Conservation (phyloP, 2,329 filamentous ascomycete species). For the Trichophyton rubrum region DNA sequence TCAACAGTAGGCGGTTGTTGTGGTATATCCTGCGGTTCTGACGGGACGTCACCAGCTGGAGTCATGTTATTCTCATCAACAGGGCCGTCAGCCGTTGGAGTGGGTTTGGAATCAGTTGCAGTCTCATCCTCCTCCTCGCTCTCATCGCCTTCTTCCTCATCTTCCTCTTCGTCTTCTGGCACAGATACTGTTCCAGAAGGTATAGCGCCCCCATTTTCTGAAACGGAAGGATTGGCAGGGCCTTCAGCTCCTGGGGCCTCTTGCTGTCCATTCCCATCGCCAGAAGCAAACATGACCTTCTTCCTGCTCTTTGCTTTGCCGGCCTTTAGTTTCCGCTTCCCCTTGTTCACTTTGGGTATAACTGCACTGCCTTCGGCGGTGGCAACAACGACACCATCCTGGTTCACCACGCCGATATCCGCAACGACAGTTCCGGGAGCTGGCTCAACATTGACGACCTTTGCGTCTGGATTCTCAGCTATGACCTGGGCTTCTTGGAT, state of each 20-base stretch:
- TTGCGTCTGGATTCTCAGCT: conserved; percentile 29
- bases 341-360: conserved; percentile 43
- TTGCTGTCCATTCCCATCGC: conserved; percentile 29
- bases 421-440: conserved; percentile 48
- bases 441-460: conserved; percentile 31
- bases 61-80: not conserved
- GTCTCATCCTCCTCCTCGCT: conserved; percentile 42
- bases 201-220: conserved; percentile 19
- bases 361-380: conserved; percentile 34
- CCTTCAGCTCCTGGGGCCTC: conserved; percentile 31
- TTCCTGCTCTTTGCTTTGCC: conserved; percentile 61
- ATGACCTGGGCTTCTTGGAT: conserved; percentile 43
- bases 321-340: conserved; percentile 69
- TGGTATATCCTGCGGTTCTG: not conserved
- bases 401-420: conserved; percentile 47
- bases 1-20: not conserved
- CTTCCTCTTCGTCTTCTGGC: conserved; percentile 36
- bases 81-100: conserved; percentile 15
- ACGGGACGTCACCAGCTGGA: not conserved
- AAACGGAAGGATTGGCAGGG: conserved; percentile 13
- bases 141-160: conserved; percentile 38
- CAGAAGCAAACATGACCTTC: conserved; percentile 47
- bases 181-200: conserved; percentile 31
- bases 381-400: conserved; percentile 47
- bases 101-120: conserved; percentile 34